Percentiles rank a stretch among this genome's conserved stretches.
These are phyloP conservation scores for Suhomyces chickasaworum DNA, from an alignment of 1,139 yeast species.

Conservation along the genomic window DNA sequence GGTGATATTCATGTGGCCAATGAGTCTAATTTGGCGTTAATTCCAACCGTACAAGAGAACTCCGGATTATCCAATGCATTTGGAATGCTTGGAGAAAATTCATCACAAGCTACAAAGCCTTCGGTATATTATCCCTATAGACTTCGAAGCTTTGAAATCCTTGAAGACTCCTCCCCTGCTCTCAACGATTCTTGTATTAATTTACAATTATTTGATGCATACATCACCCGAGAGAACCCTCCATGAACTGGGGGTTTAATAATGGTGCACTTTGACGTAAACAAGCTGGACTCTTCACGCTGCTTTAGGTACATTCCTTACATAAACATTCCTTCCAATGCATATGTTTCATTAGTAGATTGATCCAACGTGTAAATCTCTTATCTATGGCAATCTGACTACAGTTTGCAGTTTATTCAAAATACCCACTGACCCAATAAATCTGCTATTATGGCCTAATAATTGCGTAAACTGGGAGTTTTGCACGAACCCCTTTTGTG, in stretches of 20 bases:
- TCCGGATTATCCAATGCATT: constrained; percentile 27
- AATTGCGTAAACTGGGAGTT: no score
- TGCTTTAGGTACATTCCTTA: no score
- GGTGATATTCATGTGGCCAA: constrained; percentile 41
- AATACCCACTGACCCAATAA: no score
- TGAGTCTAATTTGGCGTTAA: constrained; percentile 28
- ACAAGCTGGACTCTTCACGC: no score
- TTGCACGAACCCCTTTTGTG: no score
- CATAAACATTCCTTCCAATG: no score
- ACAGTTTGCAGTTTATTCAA: background rate
- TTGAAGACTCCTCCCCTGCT: constrained; percentile 64
- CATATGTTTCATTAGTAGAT: background rate
- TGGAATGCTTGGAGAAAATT: constrained; percentile 18
- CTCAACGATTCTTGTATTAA: constrained; percentile 72
- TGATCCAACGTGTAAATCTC: background rate
- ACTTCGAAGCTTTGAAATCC: constrained; percentile 57
- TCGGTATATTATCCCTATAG: constrained; percentile 25
- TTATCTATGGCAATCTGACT: background rate
- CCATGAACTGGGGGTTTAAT: no score
- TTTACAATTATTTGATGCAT: constrained; percentile 73
- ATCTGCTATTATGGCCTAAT: no score
- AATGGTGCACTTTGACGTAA: no score
- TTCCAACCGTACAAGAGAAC: constrained; percentile 20
- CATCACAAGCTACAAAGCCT: constrained; percentile 4
- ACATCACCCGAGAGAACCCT: constrained; percentile 70